Evolutionary conservation across 2,329 filamentous ascomycete genomes (phyloP).

Genomic region (Cadophora luteo-olivacea): DNA sequence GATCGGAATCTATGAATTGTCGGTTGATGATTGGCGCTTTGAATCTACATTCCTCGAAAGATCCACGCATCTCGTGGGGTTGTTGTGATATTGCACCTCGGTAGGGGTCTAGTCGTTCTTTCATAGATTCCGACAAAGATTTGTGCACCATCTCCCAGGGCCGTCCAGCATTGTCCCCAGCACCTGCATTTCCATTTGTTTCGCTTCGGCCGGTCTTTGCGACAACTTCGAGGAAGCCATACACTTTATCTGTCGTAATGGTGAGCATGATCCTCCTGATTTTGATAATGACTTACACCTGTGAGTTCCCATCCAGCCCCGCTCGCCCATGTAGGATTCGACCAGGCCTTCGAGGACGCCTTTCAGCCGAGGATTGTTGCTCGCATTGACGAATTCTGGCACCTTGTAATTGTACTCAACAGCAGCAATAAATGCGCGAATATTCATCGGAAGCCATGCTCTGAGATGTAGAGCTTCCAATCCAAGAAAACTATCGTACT

Average conservation of each 20-base stretch:
- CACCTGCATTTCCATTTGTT: constrained; percentile 1
- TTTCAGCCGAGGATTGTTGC: neutral
- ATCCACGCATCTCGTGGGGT: neutral
- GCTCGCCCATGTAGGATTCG: constrained; percentile 1
- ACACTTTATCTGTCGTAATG: neutral
- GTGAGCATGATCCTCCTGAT: no score
- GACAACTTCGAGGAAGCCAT: constrained; percentile 2
- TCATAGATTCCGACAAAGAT: constrained; percentile 4
- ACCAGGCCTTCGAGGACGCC: neutral
- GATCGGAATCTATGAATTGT: constrained; percentile 1
- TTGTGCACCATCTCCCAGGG: constrained; percentile 7
- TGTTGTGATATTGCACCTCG: neutral
- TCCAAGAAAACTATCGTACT: neutral
- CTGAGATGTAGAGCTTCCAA: neutral
- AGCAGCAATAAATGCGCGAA: constrained; percentile 2
- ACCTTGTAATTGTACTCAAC: constrained; percentile 5
- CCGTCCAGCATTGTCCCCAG: neutral
- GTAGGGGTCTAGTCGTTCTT: neutral
- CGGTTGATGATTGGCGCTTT: neutral
- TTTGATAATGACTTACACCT: no score
- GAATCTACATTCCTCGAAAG: neutral
- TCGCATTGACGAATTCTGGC: neutral
- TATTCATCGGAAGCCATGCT: neutral
- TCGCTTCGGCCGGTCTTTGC: constrained; percentile 5
- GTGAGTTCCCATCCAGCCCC: constrained; percentile 1